Percentiles rank a stretch among this genome's conserved stretches.
Conservation (phyloP, 306 rosid species). For the Abrus pulchellus region DNA sequence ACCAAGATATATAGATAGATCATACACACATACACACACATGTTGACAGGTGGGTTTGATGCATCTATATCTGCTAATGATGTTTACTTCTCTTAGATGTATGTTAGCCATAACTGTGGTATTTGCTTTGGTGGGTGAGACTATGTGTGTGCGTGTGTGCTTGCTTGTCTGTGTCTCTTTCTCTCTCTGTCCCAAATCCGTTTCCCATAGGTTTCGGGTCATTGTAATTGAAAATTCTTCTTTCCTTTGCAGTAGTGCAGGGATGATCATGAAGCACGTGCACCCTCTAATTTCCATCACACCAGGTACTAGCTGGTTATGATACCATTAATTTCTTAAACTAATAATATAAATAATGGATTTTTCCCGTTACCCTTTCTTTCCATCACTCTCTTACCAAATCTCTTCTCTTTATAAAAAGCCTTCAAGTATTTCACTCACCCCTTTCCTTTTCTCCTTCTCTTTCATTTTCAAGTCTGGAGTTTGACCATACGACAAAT, state of each 20-base stretch:
- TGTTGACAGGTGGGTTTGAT: conserved; percentile 53
- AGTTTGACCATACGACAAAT: neutral
- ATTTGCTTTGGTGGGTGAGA: conserved; percentile 49
- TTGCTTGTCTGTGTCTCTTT: conserved; percentile 41
- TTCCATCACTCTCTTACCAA: conserved; percentile 5
- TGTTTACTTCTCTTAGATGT: conserved; percentile 47
- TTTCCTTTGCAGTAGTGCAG: conserved; percentile 56
- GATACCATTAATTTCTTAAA: conserved; percentile 46
- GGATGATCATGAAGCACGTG: conserved; percentile 85
- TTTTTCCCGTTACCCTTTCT: conserved; percentile 45
- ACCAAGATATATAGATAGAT: conserved; percentile 54
- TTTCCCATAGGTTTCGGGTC: conserved; percentile 59
- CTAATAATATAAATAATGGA: conserved; percentile 44
- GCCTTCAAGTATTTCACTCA: conserved; percentile 44
- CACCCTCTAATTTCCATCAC: conserved; percentile 74
- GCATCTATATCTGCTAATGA: conserved; percentile 48
- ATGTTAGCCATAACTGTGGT: conserved; percentile 49
- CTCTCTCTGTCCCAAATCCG: conserved; percentile 40
- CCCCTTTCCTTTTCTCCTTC: conserved; percentile 32
- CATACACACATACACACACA: conserved; percentile 21
- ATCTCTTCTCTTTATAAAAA: conserved; percentile 38
- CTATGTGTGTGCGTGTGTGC: conserved; percentile 34
- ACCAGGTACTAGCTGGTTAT: conserved; percentile 52
- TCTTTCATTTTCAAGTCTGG: conserved; percentile 25
- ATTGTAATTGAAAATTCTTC: conserved; percentile 49